Evolutionary conservation across 257 asterid species (phyloP).

Genomic region (Mentha longifolia): DNA sequence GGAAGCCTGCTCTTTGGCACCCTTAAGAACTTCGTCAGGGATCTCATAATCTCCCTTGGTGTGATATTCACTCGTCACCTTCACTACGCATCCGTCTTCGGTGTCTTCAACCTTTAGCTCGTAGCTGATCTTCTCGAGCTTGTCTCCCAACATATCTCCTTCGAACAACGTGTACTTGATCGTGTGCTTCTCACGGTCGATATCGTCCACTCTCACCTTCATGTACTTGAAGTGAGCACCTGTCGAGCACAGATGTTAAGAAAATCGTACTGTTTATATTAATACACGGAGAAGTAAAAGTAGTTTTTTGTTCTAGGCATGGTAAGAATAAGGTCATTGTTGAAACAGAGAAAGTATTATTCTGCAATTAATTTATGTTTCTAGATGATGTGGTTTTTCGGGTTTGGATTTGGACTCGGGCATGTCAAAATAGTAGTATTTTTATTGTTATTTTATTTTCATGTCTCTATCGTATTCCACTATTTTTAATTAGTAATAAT

Average conservation of each 20-base stretch:
- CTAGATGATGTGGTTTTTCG: no score
- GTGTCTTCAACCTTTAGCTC: constrained; percentile 35
- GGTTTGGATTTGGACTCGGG: no score
- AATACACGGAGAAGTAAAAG: no score
- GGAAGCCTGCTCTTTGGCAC: constrained; percentile 2
- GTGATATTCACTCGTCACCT: constrained; percentile 37
- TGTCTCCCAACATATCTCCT: constrained; percentile 37
- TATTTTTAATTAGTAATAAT: no score
- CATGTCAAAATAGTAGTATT: no score
- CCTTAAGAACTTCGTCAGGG: constrained; percentile 24
- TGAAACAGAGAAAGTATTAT: no score
- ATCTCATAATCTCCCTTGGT: constrained; percentile 31
- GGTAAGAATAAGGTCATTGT: no score
- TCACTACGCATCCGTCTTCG: constrained; percentile 37
- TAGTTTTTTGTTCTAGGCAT: no score
- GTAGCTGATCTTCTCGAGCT: constrained; percentile 36
- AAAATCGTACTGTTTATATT: no score
- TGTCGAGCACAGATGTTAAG: not conserved
- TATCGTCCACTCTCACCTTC: constrained; percentile 30
- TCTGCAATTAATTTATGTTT: no score
- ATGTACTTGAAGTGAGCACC: constrained; percentile 26
- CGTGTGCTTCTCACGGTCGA: constrained; percentile 31
- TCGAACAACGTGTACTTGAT: constrained; percentile 36
- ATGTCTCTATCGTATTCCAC: no score
- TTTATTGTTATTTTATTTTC: no score